Percentiles rank a stretch among this genome's conserved stretches.
phyloP scores from a whole-genome alignment of 352 stramenopile species.

The Globisporangium takayamanum region DNA sequence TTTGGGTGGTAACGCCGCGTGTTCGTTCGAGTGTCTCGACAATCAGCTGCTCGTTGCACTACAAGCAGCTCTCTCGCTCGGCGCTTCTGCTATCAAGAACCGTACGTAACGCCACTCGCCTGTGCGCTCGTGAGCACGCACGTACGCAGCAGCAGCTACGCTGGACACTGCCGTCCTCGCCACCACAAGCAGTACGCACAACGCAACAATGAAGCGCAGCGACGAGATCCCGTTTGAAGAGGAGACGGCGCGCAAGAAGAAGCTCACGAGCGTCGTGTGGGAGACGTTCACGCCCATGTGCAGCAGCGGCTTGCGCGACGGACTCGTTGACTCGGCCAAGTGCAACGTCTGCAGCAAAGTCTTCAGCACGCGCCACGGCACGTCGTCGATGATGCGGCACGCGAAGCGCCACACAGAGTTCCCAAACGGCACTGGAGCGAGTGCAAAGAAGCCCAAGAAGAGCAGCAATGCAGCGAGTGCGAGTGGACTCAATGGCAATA shows the following conservation, averaged over 20 bases:
- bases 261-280: constrained; percentile 79
- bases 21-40: too few relatives aligned
- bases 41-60: too few relatives aligned
- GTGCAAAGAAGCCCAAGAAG: constrained; percentile 53
- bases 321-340: constrained; percentile 65
- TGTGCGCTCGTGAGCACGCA: background rate
- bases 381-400: constrained; percentile 80
- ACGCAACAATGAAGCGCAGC: constrained; percentile 30
- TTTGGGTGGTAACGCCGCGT: too few relatives aligned
- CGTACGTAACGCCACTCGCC: too few relatives aligned
- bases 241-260: constrained; percentile 65
- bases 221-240: constrained; percentile 63
- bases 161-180: constrained; percentile 29
- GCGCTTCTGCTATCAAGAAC: too few relatives aligned
- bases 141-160: background rate
- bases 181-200: constrained; percentile 24
- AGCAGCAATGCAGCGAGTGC: constrained; percentile 2
- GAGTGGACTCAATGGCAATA: constrained; percentile 13
- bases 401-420: constrained; percentile 72
- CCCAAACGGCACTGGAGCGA: constrained; percentile 32
- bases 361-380: constrained; percentile 75
- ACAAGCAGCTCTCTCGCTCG: too few relatives aligned
- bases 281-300: constrained; percentile 74
- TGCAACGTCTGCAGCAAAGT: constrained; percentile 71
- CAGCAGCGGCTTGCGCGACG: constrained; percentile 56